A percentile compares a stretch with the other conserved stretches of the same genome.
These are phyloP conservation scores for Croton setiger DNA, from an alignment of 441 rosid genomes.

Conservation along the genomic window DNA sequence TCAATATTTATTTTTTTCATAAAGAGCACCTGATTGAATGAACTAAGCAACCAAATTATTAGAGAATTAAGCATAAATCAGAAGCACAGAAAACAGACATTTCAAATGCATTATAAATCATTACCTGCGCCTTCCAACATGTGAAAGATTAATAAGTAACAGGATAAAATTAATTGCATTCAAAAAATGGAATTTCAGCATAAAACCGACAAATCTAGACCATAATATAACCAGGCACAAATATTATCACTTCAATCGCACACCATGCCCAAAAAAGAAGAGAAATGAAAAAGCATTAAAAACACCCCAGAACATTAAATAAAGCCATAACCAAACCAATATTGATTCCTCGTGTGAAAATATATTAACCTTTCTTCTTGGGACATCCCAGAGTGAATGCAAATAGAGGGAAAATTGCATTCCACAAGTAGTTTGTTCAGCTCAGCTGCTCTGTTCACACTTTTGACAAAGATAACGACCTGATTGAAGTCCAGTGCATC, in stretches of 20 bases:
- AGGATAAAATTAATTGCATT: too few relatives aligned
- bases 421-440: conserved; percentile 88
- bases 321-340: background rate
- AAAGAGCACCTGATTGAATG: background rate
- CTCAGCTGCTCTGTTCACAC: conserved; percentile 94
- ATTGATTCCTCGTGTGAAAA: background rate
- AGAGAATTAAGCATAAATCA: background rate
- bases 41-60: background rate
- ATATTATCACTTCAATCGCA: background rate
- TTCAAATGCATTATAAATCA: background rate
- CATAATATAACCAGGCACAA: background rate
- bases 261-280: background rate
- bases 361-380: conserved; percentile 84
- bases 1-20: too few relatives aligned
- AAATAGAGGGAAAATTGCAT: conserved; percentile 96
- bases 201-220: background rate
- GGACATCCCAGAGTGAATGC: conserved; percentile 98
- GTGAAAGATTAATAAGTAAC: background rate
- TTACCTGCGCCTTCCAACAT: background rate
- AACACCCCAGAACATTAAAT: background rate
- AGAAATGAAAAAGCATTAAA: background rate
- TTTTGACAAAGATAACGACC: conserved; percentile 94
- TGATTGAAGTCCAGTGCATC: conserved; percentile 98
- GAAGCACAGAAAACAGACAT: background rate
- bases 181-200: too few relatives aligned